These are phyloP conservation scores for Penicillium longicatenatum DNA, from an alignment of 495 filamentous ascomycete species.

Conservation along the genomic window DNA sequence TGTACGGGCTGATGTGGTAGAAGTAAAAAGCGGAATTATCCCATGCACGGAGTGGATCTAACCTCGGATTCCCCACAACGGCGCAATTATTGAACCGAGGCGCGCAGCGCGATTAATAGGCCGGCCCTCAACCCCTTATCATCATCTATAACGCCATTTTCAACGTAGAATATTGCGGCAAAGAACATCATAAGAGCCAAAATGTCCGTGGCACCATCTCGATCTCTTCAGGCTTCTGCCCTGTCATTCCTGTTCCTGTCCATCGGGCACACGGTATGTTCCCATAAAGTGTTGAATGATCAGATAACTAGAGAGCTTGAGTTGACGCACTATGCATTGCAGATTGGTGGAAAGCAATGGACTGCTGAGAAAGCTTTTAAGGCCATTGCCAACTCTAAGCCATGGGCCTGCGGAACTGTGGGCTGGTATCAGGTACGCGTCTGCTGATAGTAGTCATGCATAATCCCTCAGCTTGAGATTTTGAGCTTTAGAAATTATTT, in stretches of 20 bases:
- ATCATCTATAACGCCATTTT: neutral
- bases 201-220: slow-evolving; percentile 21
- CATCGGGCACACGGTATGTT: slow-evolving; percentile 31
- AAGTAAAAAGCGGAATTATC: neutral
- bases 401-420: slow-evolving; percentile 32
- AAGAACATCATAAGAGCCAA: neutral
- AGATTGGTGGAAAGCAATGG: slow-evolving; percentile 29
- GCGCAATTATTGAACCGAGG: slow-evolving; percentile 6
- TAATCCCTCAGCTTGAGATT: neutral
- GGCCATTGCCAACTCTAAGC: slow-evolving; percentile 21
- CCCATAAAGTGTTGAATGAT: neutral
- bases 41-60: neutral
- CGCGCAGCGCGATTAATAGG: neutral
- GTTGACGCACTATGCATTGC: neutral
- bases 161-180: neutral
- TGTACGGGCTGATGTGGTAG: neutral
- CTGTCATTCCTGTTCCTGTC: slow-evolving; percentile 24
- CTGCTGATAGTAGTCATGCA: neutral
- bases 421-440: slow-evolving; percentile 36
- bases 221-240: slow-evolving; percentile 28
- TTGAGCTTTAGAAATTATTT: neutral
- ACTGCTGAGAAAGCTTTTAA: slow-evolving; percentile 30
- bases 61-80: neutral
- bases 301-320: neutral
- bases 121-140: neutral